phyloP scores from a whole-genome alignment of 805 yeast species.

The Teunomyces panamensis region DNA sequence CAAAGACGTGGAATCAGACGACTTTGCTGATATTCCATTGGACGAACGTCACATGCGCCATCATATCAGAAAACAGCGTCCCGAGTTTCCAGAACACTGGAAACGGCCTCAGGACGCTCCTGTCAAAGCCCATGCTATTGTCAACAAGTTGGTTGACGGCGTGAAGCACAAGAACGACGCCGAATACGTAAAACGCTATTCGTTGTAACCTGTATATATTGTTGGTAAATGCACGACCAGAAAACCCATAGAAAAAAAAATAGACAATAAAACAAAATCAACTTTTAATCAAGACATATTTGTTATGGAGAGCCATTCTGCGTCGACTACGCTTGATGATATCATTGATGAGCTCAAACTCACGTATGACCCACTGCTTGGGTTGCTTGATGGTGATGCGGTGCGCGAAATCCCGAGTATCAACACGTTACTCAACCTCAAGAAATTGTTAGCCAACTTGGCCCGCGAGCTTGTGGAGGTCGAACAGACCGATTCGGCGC shows the following conservation, averaged over 20 bases:
- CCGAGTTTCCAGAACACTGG: conserved; percentile 78
- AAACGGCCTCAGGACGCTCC: conserved; percentile 64
- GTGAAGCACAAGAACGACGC: conserved; percentile 32
- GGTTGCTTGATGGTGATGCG: conserved; percentile 58
- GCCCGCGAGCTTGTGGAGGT: conserved; percentile 35
- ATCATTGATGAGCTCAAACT: conserved; percentile 52
- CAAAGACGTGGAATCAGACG: conserved; percentile 55
- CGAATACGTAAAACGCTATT: conserved; percentile 22
- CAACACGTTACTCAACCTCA: conserved; percentile 43
- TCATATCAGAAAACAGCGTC: conserved; percentile 35
- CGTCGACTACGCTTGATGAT: conserved; percentile 46
- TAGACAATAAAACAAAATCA: too few species aligned
- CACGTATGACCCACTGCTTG: conserved; percentile 56
- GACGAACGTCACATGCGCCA: conserved; percentile 68
- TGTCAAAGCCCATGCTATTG: conserved; percentile 36
- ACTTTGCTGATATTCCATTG: conserved; percentile 75
- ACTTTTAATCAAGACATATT: too few species aligned
- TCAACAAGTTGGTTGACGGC: conserved; percentile 29
- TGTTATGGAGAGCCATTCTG: conserved; percentile 15
- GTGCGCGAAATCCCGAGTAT: conserved; percentile 41
- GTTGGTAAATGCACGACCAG: conserved; percentile 1
- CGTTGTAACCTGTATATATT: conserved; percentile 18
- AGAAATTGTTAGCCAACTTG: conserved; percentile 40
- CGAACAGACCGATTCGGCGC: conserved; percentile 27
- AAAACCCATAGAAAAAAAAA: background rate